Evolutionary conservation across 495 filamentous ascomycete genomes (phyloP).

Genomic region (Paragyromitra xinjiangensis): DNA sequence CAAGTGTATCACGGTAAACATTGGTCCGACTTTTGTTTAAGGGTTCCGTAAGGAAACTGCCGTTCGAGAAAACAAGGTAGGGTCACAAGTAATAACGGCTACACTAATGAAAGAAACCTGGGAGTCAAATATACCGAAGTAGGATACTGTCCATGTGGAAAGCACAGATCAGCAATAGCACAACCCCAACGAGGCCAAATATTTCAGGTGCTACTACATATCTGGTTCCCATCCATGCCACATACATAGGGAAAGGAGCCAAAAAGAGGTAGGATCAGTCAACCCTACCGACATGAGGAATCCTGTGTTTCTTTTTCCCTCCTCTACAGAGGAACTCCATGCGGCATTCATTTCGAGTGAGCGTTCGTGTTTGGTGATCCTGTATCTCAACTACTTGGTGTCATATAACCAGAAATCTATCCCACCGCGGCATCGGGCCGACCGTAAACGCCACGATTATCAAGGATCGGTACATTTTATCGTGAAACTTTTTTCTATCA

Average conservation of each 20-base stretch:
- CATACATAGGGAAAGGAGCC: not conserved
- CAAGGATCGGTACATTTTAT: slow-evolving; percentile 1
- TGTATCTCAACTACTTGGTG: not conserved
- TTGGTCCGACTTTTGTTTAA: slow-evolving; percentile 2
- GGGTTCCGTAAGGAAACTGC: slow-evolving; percentile 6
- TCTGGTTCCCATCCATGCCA: not conserved
- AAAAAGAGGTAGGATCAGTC: not conserved
- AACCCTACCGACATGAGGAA: slow-evolving; percentile 10
- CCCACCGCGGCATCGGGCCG: not conserved
- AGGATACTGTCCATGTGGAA: not conserved
- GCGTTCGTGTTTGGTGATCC: slow-evolving; percentile 11
- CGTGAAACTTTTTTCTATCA: slow-evolving; percentile 7
- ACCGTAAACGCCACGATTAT: not conserved
- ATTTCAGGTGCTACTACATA: not conserved
- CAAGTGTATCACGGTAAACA: slow-evolving; percentile 19
- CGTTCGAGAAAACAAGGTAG: not conserved
- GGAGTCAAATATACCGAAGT: not conserved
- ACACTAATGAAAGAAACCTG: not conserved
- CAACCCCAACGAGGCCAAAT: not conserved
- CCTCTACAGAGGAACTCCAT: not conserved
- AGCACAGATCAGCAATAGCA: slow-evolving; percentile 2
- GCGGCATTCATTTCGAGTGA: slow-evolving; percentile 17
- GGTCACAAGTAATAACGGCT: slow-evolving; percentile 1
- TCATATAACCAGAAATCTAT: not conserved
- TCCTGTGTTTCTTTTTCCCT: not conserved